Evolutionary conservation across 495 filamentous ascomycete species (phyloP), one percentile per base, ranked within the genome.

Genomic region (Neurospora africana): DNA sequence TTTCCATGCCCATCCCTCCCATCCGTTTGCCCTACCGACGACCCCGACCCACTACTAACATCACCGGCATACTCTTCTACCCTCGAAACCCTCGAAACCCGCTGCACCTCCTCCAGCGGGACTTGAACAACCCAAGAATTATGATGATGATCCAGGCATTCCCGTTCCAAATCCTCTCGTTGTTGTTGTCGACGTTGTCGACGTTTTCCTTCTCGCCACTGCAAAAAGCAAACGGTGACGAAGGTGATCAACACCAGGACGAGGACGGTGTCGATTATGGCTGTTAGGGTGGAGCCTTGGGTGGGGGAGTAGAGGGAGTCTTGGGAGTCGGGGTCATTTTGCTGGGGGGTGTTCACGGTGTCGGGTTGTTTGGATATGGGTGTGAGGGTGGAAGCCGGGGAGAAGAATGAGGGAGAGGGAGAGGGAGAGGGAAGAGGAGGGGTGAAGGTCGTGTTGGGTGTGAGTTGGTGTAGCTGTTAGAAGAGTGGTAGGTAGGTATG

Each of bases 201-300:
- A 3, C n/a, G n/a, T n/a, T n/a, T n/a, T n/a, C 36, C 38, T 47
- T 10, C 69, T 30, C 38, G n/a, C 72, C 72, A 73, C 33, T 73
- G 72, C 1, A 61, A 30, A 8, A 73, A 19, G 2, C 70, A 38
- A 5, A 73, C 72, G 5, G 21, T 41, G 0, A 73, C n/a, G 10
- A 73, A 73, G 27, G 53, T 38, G 17, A 41, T n/a, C 40, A 73
- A 30, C 1, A 68, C 17, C 0, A 68, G 13, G 3, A 30, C 39
- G 10, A 73, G 72, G 0, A 38, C 72, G 3, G 35, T 30, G 53
- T 73, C 72, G 27, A 73, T 53, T 23, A 21, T 36, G 1, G 72
- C 72, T 19, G 72, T 69, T 33, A 47, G 33, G 11, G 37, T 53
- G 6, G 2, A 30, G n/a, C 69, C 72, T 0, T 58, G 21, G 47